Conservation (phyloP, 2,329 filamentous ascomycete genomes). For the Neonectria hederae region DNA sequence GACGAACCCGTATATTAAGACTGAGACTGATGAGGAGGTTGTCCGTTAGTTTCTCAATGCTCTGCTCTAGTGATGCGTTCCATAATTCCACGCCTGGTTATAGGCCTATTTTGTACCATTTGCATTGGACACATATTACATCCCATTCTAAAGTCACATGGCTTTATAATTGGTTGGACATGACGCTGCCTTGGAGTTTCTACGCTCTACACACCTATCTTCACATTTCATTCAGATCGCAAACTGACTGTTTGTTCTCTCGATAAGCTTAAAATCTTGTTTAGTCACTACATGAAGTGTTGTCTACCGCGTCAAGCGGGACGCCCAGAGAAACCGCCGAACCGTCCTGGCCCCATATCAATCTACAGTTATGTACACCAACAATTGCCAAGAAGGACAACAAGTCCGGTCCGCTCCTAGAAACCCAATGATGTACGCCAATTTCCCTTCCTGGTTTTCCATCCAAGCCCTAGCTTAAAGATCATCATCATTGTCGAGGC, state of each 20-base stretch:
- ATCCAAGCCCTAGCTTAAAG: conserved; percentile 29
- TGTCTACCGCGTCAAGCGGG: conserved; percentile 24
- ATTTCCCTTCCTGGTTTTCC: conserved; percentile 19
- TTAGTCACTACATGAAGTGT: conserved; percentile 15
- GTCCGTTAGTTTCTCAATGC: conserved; percentile 9
- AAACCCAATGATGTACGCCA: conserved; percentile 28
- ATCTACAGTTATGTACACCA: conserved; percentile 23
- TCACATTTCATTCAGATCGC: background rate
- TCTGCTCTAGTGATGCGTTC: background rate
- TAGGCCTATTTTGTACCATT: background rate
- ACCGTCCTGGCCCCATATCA: conserved; percentile 16
- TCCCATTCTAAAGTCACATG: background rate
- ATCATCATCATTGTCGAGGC: conserved; percentile 24
- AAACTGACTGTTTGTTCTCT: background rate
- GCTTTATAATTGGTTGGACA: background rate
- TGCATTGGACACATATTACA: background rate
- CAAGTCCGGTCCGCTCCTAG: conserved; percentile 33
- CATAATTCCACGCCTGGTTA: background rate
- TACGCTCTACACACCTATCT: background rate
- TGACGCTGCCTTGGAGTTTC: no score
- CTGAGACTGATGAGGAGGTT: conserved; percentile 29
- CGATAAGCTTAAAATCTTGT: conserved; percentile 1
- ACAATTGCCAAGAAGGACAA: conserved; percentile 19
- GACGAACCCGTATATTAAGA: background rate
- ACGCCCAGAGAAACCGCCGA: conserved; percentile 14